These are phyloP conservation scores for Penicillium daleae DNA, from an alignment of 495 filamentous ascomycete genomes.

Conservation along the genomic window DNA sequence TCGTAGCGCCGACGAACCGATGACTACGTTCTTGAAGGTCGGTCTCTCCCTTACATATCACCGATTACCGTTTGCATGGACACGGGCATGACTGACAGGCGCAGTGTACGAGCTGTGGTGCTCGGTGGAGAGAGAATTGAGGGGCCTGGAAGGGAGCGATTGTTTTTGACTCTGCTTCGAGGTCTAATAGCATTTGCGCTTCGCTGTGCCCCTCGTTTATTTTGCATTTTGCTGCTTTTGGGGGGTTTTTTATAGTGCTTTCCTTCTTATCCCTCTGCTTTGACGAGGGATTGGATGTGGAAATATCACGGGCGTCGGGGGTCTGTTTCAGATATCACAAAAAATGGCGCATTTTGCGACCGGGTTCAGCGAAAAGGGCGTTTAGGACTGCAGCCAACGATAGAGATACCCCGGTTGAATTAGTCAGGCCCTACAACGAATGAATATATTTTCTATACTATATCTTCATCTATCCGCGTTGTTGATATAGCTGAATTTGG, in stretches of 20 bases:
- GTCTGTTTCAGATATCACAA: constrained; percentile 14
- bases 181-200: background rate
- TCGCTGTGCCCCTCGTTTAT: background rate
- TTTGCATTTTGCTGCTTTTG: background rate
- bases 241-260: background rate
- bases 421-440: background rate
- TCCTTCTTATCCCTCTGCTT: background rate
- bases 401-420: constrained; percentile 25
- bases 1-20: constrained; percentile 96
- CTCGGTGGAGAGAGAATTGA: constrained; percentile 53
- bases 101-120: constrained; percentile 49
- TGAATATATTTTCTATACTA: background rate
- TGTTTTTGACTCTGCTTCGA: background rate
- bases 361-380: constrained; percentile 11
- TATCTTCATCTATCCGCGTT: background rate
- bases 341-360: constrained; percentile 22
- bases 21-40: constrained; percentile 95
- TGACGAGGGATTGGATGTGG: constrained; percentile 2
- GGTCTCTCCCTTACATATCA: constrained; percentile 30
- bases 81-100: constrained; percentile 34
- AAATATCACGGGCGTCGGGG: constrained; percentile 2
- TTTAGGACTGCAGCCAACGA: constrained; percentile 13
- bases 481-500: background rate
- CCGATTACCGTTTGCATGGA: constrained; percentile 11
- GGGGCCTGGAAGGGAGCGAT: background rate